phyloP scores from a whole-genome alignment of 108 stramenopile genomes.

The Skeletonema grethae region DNA sequence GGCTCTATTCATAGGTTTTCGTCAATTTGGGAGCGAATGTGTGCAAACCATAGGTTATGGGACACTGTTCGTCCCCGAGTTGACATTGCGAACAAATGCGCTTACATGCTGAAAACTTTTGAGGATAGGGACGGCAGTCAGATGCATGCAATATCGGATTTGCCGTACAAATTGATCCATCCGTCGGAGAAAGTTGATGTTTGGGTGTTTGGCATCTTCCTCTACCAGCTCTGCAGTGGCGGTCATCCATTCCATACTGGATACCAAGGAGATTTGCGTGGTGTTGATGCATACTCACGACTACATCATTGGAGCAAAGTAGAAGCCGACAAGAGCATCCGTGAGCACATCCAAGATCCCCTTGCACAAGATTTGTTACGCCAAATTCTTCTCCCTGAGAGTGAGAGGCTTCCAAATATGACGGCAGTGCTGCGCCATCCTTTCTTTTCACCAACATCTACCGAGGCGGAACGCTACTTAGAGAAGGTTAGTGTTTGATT shows the following conservation, averaged over 20 bases:
- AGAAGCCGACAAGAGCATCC: conserved; percentile 38
- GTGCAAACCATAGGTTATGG: conserved; percentile 31
- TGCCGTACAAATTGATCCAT: conserved; percentile 65
- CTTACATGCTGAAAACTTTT: conserved; percentile 65
- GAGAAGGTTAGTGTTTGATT: conserved; percentile 20
- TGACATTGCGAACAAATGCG: conserved; percentile 41
- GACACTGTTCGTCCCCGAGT: conserved; percentile 55
- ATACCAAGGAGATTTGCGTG: conserved; percentile 31
- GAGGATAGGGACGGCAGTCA: conserved; percentile 41
- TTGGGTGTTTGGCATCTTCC: conserved; percentile 71
- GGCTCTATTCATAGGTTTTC: conserved; percentile 18
- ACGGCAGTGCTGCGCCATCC: conserved; percentile 61
- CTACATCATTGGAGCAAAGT: conserved; percentile 33
- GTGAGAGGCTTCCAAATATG: conserved; percentile 49
- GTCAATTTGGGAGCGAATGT: conserved; percentile 29
- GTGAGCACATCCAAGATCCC: conserved; percentile 60
- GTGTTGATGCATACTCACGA: conserved; percentile 15
- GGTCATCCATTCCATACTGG: conserved; percentile 58
- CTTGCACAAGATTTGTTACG: conserved; percentile 73
- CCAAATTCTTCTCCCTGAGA: conserved; percentile 51
- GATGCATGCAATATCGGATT: conserved; percentile 30
- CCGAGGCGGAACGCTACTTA: conserved; percentile 22
- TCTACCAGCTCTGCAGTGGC: conserved; percentile 61
- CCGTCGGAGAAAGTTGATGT: conserved; percentile 59
- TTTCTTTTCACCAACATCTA: conserved; percentile 45